Base-by-base conservation (phyloP, 805 yeast genomes). In the Candida nitratophila region DNA sequence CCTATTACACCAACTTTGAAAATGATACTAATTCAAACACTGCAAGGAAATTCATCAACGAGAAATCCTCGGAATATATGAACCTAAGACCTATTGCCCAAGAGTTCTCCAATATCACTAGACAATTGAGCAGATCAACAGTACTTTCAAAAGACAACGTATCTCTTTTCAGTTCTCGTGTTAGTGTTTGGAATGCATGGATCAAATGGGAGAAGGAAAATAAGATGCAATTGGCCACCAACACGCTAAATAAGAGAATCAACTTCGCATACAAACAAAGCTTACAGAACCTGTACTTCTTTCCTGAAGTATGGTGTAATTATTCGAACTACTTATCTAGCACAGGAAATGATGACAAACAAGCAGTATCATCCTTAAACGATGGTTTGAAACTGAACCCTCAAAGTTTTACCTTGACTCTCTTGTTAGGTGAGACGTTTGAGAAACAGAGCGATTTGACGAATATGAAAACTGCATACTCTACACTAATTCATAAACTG, bases 41-140 rank as follows among this genome's bases (percentile, higher is more conserved):
- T 3, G 93, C 96, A 3, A 79, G 95, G 55, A 87, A 86, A 61
- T 80, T 83, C 57, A 81, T 90, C 43, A 81, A 86, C 37, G 97
- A 90, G 53, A 73, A 79, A 47, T 84, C 95, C 12, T 80, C 86
- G 3, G 83, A 79, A 14, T 93, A 89, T 59, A 86, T 91, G 96
- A 79, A 76, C 50, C 90, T 96, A 2, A 73, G 96, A 49, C 75
- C 93, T 0, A 71, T 85, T 65, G 77, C 78, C 48, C 79, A 77
- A 36, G 96, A 86, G 56, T 77, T 88, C 74, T 68, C 71, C 12
- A 76, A 77, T 48, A 50, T 83, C 3, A 77, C 87, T 2, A 52
- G 48, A 3, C 37, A 49, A 34, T 39, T 9, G 47, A 48, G 21
- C 15, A 21, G 20, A 21, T 21, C 21, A 10, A 26, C 17, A 4